Conservation (phyloP, 495 filamentous ascomycete genomes). For the Glarea lozoyensis region DNA sequence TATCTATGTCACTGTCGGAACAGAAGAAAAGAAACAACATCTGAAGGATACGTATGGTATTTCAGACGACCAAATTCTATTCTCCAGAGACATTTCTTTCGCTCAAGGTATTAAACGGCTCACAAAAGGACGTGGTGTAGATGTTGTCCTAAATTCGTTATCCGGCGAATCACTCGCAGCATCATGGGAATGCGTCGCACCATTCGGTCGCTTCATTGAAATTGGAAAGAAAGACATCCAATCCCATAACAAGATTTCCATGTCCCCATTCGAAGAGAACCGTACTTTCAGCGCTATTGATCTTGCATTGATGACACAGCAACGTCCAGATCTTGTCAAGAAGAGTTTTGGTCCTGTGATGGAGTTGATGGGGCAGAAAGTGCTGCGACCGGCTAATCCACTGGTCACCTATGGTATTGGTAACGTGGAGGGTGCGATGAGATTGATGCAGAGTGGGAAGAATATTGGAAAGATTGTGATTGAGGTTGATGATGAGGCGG, state of each 20-base stretch:
- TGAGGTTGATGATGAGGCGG: conserved; percentile 18
- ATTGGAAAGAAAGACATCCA: conserved; percentile 43
- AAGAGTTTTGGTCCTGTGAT: conserved; percentile 12
- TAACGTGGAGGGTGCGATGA: conserved; percentile 37
- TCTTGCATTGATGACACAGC: not conserved
- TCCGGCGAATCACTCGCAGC: conserved; percentile 31
- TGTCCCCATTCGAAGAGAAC: conserved; percentile 27
- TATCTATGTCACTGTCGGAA: conserved; percentile 46
- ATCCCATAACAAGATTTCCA: conserved; percentile 22
- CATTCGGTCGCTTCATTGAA: conserved; percentile 47
- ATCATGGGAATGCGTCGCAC: conserved; percentile 38
- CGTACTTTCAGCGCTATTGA: conserved; percentile 6
- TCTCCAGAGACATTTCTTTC: conserved; percentile 30
- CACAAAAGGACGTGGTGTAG: conserved; percentile 48
- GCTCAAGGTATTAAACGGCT: conserved; percentile 33
- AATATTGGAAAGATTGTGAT: conserved; percentile 51
- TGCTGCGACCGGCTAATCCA: conserved; percentile 18
- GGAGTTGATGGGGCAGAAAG: conserved; percentile 13
- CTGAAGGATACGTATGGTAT: conserved; percentile 42
- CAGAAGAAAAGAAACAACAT: conserved; percentile 40
- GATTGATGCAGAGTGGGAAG: conserved; percentile 38
- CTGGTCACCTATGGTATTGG: conserved; percentile 27
- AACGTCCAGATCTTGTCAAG: not conserved
- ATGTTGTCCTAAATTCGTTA: conserved; percentile 57
- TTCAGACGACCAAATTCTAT: conserved; percentile 47